These are phyloP conservation scores for Alectoria sarmentosa DNA, from an alignment of 495 filamentous ascomycete genomes.

Conservation along the genomic window DNA sequence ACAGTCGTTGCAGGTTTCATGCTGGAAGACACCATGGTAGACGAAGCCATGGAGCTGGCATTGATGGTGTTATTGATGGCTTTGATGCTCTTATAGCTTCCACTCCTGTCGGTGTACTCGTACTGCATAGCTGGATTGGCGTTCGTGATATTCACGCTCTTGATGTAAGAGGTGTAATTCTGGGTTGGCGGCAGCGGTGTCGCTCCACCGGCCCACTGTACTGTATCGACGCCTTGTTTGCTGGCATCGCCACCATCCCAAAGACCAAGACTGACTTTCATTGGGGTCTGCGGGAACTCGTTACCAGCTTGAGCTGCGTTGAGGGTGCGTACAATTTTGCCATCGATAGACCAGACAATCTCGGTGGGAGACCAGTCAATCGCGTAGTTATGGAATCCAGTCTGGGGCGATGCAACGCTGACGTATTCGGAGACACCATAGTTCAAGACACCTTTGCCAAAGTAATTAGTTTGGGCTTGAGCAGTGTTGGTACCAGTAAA, in stretches of 20 bases:
- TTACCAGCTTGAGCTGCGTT: slow-evolving; percentile 45
- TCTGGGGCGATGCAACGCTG: slow-evolving; percentile 55
- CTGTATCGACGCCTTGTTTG: slow-evolving; percentile 36
- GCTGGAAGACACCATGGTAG: neutral
- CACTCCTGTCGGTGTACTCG: slow-evolving; percentile 36
- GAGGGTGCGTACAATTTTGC: slow-evolving; percentile 63
- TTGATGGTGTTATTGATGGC: slow-evolving; percentile 13
- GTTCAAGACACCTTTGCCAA: slow-evolving; percentile 79
- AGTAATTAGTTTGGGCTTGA: slow-evolving; percentile 87
- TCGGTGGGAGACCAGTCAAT: slow-evolving; percentile 72
- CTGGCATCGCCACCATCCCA: slow-evolving; percentile 74
- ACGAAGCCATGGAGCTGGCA: slow-evolving; percentile 1
- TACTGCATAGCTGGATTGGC: slow-evolving; percentile 35
- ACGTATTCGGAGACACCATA: slow-evolving; percentile 68
- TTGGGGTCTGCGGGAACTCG: slow-evolving; percentile 87
- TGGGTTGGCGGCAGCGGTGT: slow-evolving; percentile 39
- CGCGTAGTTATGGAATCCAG: slow-evolving; percentile 70
- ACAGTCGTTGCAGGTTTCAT: slow-evolving; percentile 1
- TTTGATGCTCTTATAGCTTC: slow-evolving; percentile 35
- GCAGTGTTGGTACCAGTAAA: slow-evolving; percentile 57
- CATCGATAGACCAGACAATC: slow-evolving; percentile 76
- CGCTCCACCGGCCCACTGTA: slow-evolving; percentile 31
- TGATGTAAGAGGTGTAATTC: slow-evolving; percentile 66
- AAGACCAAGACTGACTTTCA: slow-evolving; percentile 72
- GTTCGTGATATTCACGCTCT: slow-evolving; percentile 37